Evolutionary conservation across 768 basidiomycete species (phyloP).

Genomic region (Dentipellis fragilis): DNA sequence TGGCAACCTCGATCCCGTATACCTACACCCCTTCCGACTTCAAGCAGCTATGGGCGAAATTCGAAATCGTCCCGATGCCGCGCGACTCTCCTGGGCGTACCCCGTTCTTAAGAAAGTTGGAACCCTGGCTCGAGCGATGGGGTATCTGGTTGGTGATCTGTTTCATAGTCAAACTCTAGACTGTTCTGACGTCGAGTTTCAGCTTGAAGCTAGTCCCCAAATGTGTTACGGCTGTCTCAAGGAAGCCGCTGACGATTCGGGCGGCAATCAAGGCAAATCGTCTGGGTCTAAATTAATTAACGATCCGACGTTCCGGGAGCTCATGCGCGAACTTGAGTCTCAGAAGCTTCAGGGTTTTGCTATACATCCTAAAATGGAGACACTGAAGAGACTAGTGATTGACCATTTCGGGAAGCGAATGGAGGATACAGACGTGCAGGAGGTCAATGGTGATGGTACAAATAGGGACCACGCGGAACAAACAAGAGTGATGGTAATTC

Average conservation of each 20-base stretch:
- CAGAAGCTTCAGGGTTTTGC: slow-evolving; percentile 43
- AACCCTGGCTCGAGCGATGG: slow-evolving; percentile 71
- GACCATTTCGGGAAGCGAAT: slow-evolving; percentile 64
- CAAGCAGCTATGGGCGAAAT: slow-evolving; percentile 33
- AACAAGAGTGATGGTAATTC: slow-evolving; percentile 87
- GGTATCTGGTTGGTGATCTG: slow-evolving; percentile 59
- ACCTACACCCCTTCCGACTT: slow-evolving; percentile 58
- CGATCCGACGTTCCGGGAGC: slow-evolving; percentile 50
- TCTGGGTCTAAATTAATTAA: slow-evolving; percentile 30
- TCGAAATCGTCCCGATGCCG: slow-evolving; percentile 12
- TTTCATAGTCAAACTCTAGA: slow-evolving; percentile 2
- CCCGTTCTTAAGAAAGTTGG: slow-evolving; percentile 41
- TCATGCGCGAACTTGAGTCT: slow-evolving; percentile 60
- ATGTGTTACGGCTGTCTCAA: slow-evolving; percentile 67
- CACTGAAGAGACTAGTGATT: slow-evolving; percentile 59
- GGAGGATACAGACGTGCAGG: slow-evolving; percentile 30
- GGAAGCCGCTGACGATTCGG: slow-evolving; percentile 32
- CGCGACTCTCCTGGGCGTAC: slow-evolving; percentile 38
- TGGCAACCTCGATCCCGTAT: slow-evolving; percentile 41
- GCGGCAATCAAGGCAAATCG: slow-evolving; percentile 28
- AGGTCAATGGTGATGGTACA: slow-evolving; percentile 9
- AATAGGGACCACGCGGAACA: slow-evolving; percentile 16
- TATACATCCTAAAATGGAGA: slow-evolving; percentile 90
- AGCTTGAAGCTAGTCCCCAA: slow-evolving; percentile 77
- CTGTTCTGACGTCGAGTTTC: slow-evolving; percentile 1